These are phyloP conservation scores for Trichoderma gamsii DNA, from an alignment of 495 filamentous ascomycete species.

Conservation along the genomic window DNA sequence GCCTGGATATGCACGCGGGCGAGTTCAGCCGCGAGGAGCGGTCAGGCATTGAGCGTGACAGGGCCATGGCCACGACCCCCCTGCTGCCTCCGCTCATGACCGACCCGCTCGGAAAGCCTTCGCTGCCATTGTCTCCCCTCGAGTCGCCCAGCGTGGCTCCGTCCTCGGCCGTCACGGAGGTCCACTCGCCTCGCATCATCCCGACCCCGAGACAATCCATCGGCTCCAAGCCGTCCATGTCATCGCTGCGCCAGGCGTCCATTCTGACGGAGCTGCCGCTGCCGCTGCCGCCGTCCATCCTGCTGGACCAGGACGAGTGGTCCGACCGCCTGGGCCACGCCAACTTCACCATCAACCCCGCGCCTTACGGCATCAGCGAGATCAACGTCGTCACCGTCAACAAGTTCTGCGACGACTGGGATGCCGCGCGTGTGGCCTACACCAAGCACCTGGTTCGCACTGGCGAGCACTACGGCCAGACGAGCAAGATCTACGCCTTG, in stretches of 20 bases:
- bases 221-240: conserved; percentile 69
- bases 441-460: conserved; percentile 77
- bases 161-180: conserved; percentile 22
- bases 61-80: conserved; percentile 66
- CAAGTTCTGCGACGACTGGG: conserved; percentile 70
- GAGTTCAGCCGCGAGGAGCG: conserved; percentile 48
- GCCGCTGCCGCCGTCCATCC: conserved; percentile 46
- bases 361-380: conserved; percentile 64
- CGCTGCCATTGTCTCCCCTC: conserved; percentile 55
- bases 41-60: conserved; percentile 48
- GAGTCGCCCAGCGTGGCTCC: conserved; percentile 66
- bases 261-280: conserved; percentile 32
- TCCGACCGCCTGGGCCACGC: conserved; percentile 78
- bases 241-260: conserved; percentile 58
- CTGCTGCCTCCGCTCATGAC: conserved; percentile 74
- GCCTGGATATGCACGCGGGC: conserved; percentile 50
- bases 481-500: conserved; percentile 73
- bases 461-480: conserved; percentile 78
- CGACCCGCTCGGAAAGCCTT: conserved; percentile 30
- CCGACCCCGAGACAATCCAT: conserved; percentile 61
- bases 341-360: conserved; percentile 82
- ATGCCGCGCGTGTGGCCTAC: conserved; percentile 71
- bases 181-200: conserved; percentile 31
- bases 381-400: conserved; percentile 55
- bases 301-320: conserved; percentile 71